Conservation (phyloP, 257 asterid genomes). For the Catharanthus roseus region DNA sequence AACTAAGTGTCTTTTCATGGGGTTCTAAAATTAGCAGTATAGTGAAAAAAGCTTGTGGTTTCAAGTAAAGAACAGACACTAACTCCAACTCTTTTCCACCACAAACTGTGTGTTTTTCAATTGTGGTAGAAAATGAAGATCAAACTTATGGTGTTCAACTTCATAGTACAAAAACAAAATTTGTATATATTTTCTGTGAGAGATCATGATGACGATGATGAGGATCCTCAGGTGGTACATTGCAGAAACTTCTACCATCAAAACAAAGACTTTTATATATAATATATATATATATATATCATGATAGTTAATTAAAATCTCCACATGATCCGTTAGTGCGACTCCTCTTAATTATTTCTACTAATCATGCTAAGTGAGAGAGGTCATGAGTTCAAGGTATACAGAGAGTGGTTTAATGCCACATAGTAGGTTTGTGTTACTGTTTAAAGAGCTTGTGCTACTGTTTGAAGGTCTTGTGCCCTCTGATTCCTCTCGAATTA, state of each 20-base stretch:
- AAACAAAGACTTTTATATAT: no score
- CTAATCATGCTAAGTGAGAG: no score
- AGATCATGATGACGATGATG: neutral
- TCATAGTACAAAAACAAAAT: neutral
- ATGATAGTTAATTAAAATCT: no score
- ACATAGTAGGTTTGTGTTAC: no score
- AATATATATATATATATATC: no score
- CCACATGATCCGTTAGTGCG: no score
- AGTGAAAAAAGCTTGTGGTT: neutral
- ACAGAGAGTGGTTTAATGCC: no score
- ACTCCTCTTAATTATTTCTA: no score
- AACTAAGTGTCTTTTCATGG: neutral
- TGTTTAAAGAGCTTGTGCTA: no score
- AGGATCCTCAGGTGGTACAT: neutral
- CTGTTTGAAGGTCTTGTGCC: no score
- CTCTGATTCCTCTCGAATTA: no score
- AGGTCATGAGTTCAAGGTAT: no score
- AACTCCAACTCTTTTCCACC: neutral
- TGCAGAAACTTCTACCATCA: neutral
- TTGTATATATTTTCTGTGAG: neutral
- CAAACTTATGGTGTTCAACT: neutral
- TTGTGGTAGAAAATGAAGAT: slow-evolving; percentile 13
- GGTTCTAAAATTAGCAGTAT: neutral
- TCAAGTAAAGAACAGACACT: neutral
- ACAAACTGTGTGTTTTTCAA: neutral